Evolutionary conservation across 331 rosid genomes (phyloP).

Genomic region (Saraca asoca): DNA sequence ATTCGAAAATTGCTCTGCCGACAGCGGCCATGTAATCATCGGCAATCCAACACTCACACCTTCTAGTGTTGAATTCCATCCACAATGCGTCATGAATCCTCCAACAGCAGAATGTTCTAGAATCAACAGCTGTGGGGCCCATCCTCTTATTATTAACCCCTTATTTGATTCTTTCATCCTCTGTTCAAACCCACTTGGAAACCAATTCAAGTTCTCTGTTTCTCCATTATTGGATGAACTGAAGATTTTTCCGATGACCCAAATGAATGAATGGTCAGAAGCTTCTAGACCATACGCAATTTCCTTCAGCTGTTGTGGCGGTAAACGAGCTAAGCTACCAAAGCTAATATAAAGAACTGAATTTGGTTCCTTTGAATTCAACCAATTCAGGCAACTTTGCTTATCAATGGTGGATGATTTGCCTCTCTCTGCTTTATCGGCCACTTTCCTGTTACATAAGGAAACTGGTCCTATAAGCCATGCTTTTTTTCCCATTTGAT

Average conservation of each 20-base stretch:
- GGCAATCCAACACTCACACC: constrained; percentile 48
- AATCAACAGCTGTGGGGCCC: constrained; percentile 69
- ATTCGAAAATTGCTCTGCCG: constrained; percentile 57
- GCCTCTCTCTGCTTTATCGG: constrained; percentile 49
- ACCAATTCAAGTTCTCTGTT: constrained; percentile 2
- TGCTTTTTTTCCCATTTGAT: constrained; percentile 35
- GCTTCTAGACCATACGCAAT: constrained; percentile 57
- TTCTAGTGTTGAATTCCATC: constrained; percentile 65
- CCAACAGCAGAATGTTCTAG: constrained; percentile 49
- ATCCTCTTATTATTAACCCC: constrained; percentile 59
- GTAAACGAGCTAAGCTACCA: constrained; percentile 48
- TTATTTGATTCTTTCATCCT: constrained; percentile 41
- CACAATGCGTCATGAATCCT: constrained; percentile 63
- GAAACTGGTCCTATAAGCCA: constrained; percentile 62
- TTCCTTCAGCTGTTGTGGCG: constrained; percentile 46
- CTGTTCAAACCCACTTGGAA: constrained; percentile 50
- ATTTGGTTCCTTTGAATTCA: constrained; percentile 47
- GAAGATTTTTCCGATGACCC: constrained; percentile 49
- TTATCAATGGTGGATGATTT: constrained; percentile 37
- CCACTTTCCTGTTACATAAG: constrained; percentile 33
- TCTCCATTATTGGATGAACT: constrained; percentile 14
- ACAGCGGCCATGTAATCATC: constrained; percentile 61
- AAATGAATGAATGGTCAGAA: constrained; percentile 45
- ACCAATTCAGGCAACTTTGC: constrained; percentile 45
- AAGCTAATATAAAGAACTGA: constrained; percentile 54